Evolutionary conservation across 306 rosid species (phyloP), one percentile per base, ranked within the genome.

Genomic region (Lathyrus aphaca): DNA sequence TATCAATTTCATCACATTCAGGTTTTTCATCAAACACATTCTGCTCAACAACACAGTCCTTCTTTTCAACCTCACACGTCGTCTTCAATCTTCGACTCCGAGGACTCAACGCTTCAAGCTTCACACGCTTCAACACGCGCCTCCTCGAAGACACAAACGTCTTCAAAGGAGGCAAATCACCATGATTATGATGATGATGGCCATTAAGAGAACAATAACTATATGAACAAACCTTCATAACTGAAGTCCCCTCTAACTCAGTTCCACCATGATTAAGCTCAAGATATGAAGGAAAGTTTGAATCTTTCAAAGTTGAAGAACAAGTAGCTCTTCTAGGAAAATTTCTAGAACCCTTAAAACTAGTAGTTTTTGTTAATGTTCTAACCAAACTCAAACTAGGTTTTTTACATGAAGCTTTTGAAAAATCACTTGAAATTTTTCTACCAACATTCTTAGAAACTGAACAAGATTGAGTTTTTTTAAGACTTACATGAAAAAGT

Each of bases 181-280:
- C 73, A 73, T 83, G 88, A 27, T 46, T 84, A 81, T 90, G 99
- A 35, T 84, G 91, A 25, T 43, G 89, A 80, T 91, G 99, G 18
- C 97, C 97, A 77, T 94, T 94, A 11, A 94, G 97, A 66, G 97
- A 94, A 64, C 99, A 94, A 77, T 91, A 91, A 1, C 82, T 83
- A 19, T 94, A 94, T 4, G 96, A 89, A 79, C 99, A 94, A 56
- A 94, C 97, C 85, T 86, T 88, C 87, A 66, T 80, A 53, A 43
- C 69, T 44, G 99, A 91, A 64, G 84, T 83, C 42, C 99, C 95
- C 76, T 94, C 97, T 29, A 81, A 85, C 72, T 91, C 96, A 3
- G 89, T 88, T 44, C 87, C 95, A 63, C 88, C 99, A 72, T 75
- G 84, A 67, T 37, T 83, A 61, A 94, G 87, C 82, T 55, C 73